Conservation (phyloP, 306 rosid genomes). For the Corylus avellana region DNA sequence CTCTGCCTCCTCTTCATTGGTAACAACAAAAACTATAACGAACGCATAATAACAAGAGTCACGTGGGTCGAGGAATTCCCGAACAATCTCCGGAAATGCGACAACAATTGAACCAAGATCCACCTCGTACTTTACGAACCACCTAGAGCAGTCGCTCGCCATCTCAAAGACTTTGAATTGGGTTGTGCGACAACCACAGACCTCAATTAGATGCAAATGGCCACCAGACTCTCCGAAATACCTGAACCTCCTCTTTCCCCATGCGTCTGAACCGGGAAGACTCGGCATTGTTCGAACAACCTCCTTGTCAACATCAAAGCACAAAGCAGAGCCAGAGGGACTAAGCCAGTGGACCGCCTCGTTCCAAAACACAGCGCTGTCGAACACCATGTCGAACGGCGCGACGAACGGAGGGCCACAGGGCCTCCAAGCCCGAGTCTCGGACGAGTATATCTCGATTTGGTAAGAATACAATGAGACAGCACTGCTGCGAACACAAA, state of each 20-base stretch:
- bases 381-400: slow-evolving; percentile 22
- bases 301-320: slow-evolving; percentile 23
- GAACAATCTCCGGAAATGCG: slow-evolving; percentile 16
- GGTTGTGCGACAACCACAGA: background rate
- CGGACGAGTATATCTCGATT: slow-evolving; percentile 34
- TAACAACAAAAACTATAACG: slow-evolving; percentile 9
- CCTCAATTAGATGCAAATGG: slow-evolving; percentile 23
- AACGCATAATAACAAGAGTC: slow-evolving; percentile 5
- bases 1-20: slow-evolving; percentile 18
- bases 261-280: background rate
- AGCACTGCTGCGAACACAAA: slow-evolving; percentile 17
- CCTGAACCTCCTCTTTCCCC: slow-evolving; percentile 9
- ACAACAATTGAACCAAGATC: slow-evolving; percentile 3
- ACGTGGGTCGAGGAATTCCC: background rate
- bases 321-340: background rate
- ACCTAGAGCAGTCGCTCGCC: slow-evolving; percentile 23
- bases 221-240: slow-evolving; percentile 23
- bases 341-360: slow-evolving; percentile 35
- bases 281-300: slow-evolving; percentile 21
- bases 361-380: slow-evolving; percentile 36
- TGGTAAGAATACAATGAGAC: slow-evolving; percentile 9
- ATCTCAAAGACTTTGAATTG: slow-evolving; percentile 19
- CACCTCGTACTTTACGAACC: slow-evolving; percentile 25
- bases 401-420: slow-evolving; percentile 7
- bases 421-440: slow-evolving; percentile 30